Conservation (phyloP, 225 moss, liverwort and hornwort species). For the Lunularia cruciata region DNA sequence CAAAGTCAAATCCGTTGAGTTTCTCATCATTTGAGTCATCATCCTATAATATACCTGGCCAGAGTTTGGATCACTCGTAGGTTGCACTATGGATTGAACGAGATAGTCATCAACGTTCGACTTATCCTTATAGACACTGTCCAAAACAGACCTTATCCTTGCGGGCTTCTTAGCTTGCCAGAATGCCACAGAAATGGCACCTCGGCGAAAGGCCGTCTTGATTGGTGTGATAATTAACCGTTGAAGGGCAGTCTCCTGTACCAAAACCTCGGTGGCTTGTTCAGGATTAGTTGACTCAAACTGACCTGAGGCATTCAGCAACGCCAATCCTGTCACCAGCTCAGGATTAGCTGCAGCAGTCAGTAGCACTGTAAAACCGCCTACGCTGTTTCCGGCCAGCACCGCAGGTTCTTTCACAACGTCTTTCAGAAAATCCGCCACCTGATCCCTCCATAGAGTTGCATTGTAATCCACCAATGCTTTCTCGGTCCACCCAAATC, state of each 20-base stretch:
- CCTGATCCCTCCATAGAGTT: slow-evolving; percentile 83
- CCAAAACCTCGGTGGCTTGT: slow-evolving; percentile 49
- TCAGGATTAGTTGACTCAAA: slow-evolving; percentile 48
- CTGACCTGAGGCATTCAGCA: slow-evolving; percentile 87
- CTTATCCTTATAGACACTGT: slow-evolving; percentile 86
- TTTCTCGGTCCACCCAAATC: slow-evolving; percentile 90
- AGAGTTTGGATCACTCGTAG: slow-evolving; percentile 66
- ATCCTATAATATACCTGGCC: slow-evolving; percentile 88
- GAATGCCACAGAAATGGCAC: slow-evolving; percentile 71
- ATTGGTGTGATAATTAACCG: slow-evolving; percentile 61
- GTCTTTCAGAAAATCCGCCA: slow-evolving; percentile 76
- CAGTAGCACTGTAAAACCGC: slow-evolving; percentile 79
- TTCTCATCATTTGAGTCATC: slow-evolving; percentile 57
- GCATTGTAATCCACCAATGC: slow-evolving; percentile 69
- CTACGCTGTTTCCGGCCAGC: slow-evolving; percentile 90
- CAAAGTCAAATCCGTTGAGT: slow-evolving; percentile 46
- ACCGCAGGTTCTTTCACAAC: slow-evolving; percentile 80
- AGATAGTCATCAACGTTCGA: slow-evolving; percentile 91
- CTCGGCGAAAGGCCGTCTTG: slow-evolving; percentile 45
- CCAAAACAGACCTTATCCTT: slow-evolving; percentile 74
- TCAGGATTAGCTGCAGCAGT: slow-evolving; percentile 73
- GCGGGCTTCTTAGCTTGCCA: slow-evolving; percentile 97
- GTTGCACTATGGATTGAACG: slow-evolving; percentile 85
- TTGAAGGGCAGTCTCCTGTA: slow-evolving; percentile 65
- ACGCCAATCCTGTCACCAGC: slow-evolving; percentile 70